Evolutionary conservation across 441 rosid species (phyloP).

Genomic region (Capsella rubella): DNA sequence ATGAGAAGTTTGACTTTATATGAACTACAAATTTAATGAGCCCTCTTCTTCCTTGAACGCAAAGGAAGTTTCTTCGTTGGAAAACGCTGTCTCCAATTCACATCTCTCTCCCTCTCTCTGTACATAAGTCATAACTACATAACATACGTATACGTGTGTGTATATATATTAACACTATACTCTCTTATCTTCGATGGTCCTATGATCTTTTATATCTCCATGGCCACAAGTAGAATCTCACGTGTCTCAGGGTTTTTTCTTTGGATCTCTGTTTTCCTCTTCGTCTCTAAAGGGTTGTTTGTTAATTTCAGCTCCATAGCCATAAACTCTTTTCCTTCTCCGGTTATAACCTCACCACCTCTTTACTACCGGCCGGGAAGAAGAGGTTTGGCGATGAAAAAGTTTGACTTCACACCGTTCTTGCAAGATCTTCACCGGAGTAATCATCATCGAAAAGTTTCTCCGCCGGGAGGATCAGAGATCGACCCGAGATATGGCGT

Average conservation of each 20-base stretch:
- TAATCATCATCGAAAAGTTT: slow-evolving; percentile 30
- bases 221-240: slow-evolving; percentile 34
- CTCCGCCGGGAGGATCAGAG: slow-evolving; percentile 38
- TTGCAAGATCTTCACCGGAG: slow-evolving; percentile 30
- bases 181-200: slow-evolving; percentile 6
- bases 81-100: slow-evolving; percentile 49
- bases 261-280: slow-evolving; percentile 32
- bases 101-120: slow-evolving; percentile 5
- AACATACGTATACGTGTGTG: slow-evolving; percentile 19
- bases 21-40: slow-evolving; percentile 42
- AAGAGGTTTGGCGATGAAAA: slow-evolving; percentile 43
- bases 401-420: slow-evolving; percentile 60
- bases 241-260: slow-evolving; percentile 22
- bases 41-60: slow-evolving; percentile 66
- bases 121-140: neutral
- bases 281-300: slow-evolving; percentile 5
- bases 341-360: slow-evolving; percentile 17
- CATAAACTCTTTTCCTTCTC: neutral
- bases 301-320: slow-evolving; percentile 1
- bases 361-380: slow-evolving; percentile 33
- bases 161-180: slow-evolving; percentile 3
- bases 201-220: slow-evolving; percentile 35
- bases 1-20: slow-evolving; percentile 59
- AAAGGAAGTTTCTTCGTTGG: slow-evolving; percentile 68
- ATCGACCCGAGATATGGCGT: slow-evolving; percentile 58